Evolutionary conservation across 2,329 filamentous ascomycete genomes (phyloP).

Genomic region (Sclerotiophoma versabilis): DNA sequence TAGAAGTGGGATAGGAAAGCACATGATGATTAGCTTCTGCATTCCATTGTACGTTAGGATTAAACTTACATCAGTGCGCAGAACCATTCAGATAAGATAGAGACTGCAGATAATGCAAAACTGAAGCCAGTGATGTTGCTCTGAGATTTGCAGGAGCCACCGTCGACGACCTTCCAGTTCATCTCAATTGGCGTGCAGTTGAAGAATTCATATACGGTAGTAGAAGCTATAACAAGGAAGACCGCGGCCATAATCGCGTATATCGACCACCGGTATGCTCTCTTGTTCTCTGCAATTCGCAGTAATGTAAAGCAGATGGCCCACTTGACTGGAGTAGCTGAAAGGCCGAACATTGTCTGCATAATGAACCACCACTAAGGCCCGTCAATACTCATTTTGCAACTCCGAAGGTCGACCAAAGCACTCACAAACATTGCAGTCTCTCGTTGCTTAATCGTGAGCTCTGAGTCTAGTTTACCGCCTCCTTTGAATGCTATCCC

Average conservation of each 20-base stretch:
- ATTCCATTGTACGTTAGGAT: not conserved
- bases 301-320: slow-evolving; percentile 46
- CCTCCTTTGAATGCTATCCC: slow-evolving; percentile 24
- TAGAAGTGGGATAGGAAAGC: slow-evolving; percentile 26
- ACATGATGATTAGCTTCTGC: not conserved
- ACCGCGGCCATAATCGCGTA: slow-evolving; percentile 37
- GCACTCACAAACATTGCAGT: slow-evolving; percentile 25
- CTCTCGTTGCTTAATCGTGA: slow-evolving; percentile 8
- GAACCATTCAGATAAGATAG: slow-evolving; percentile 46
- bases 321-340: slow-evolving; percentile 39
- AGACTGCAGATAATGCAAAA: slow-evolving; percentile 38
- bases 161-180: slow-evolving; percentile 39
- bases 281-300: slow-evolving; percentile 40
- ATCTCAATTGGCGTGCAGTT: slow-evolving; percentile 29
- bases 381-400: not conserved
- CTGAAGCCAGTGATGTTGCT: slow-evolving; percentile 23
- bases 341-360: slow-evolving; percentile 23
- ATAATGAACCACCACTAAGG: slow-evolving; percentile 24
- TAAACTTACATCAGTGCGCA: slow-evolving; percentile 38
- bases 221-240: slow-evolving; percentile 39
- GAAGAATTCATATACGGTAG: slow-evolving; percentile 42
- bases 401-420: not conserved
- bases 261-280: slow-evolving; percentile 30
- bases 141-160: slow-evolving; percentile 15
- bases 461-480: slow-evolving; percentile 13